Conservation (phyloP, 129 eudicot species). For the Flaveria linearis region DNA sequence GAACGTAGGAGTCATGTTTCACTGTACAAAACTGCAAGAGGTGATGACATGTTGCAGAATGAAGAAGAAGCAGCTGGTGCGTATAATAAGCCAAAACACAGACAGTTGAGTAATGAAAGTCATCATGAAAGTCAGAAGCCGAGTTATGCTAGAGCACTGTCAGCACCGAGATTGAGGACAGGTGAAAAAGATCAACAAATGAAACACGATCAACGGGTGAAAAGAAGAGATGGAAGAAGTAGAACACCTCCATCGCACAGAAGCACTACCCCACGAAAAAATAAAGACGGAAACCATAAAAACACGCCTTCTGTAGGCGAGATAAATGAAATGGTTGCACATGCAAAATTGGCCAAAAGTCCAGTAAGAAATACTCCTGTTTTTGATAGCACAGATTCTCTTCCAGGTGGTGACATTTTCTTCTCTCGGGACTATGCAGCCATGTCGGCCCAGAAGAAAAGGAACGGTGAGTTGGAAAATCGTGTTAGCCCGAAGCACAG, state of each 20-base stretch:
- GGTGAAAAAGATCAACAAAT: conserved; percentile 43
- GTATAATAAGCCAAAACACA: conserved; percentile 31
- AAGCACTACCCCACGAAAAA: conserved; percentile 37
- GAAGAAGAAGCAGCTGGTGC: conserved; percentile 26
- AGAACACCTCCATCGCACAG: conserved; percentile 39
- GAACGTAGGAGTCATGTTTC: conserved; percentile 50
- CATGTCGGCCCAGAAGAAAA: conserved; percentile 35
- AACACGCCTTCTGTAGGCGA: conserved; percentile 65
- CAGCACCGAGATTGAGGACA: conserved; percentile 58
- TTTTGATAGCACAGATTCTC: conserved; percentile 68
- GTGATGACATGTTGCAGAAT: conserved; percentile 16
- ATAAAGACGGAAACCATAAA: conserved; percentile 40
- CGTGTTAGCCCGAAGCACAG: conserved; percentile 31
- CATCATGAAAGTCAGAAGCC: conserved; percentile 29
- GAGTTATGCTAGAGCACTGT: conserved; percentile 48
- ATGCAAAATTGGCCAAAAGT: conserved; percentile 51
- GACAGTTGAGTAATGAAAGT: conserved; percentile 19
- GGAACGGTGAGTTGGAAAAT: conserved; percentile 13
- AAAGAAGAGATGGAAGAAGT: conserved; percentile 39
- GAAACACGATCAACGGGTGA: conserved; percentile 33
- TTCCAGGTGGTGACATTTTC: conserved; percentile 79
- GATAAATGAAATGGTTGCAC: conserved; percentile 76
- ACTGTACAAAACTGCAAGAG: conserved; percentile 9
- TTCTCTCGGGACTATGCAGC: conserved; percentile 57
- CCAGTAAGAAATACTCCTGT: conserved; percentile 26